Evolutionary conservation across 257 asterid genomes (phyloP).

Genomic region (Haberlea rhodopensis): DNA sequence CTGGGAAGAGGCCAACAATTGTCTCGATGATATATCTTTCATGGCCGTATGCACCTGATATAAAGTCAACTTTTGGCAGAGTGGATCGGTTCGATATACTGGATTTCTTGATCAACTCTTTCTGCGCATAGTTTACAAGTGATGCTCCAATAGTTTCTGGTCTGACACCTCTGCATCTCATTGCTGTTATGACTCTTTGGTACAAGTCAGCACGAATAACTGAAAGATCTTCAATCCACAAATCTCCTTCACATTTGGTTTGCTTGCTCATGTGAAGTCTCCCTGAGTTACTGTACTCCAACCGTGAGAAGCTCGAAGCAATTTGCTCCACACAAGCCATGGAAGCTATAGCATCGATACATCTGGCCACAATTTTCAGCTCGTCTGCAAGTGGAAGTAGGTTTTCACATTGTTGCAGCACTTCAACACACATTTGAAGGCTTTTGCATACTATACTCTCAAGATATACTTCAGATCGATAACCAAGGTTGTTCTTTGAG

Average conservation of each 20-base stretch:
- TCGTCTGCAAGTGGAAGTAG: constrained; percentile 95
- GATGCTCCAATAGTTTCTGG: constrained; percentile 93
- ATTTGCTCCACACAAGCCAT: constrained; percentile 95
- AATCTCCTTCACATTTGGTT: constrained; percentile 61
- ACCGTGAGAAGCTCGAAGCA: constrained; percentile 86
- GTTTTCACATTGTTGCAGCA: constrained; percentile 70
- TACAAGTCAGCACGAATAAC: constrained; percentile 69
- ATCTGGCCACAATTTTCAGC: constrained; percentile 53
- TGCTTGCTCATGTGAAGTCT: constrained; percentile 89
- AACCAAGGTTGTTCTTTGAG: constrained; percentile 68
- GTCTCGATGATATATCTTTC: constrained; percentile 77
- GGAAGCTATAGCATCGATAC: constrained; percentile 86
- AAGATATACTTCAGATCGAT: constrained; percentile 80
- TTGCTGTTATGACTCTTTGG: constrained; percentile 70
- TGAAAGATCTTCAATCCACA: constrained; percentile 97
- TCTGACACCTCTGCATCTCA: constrained; percentile 87
- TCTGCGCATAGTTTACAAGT: constrained; percentile 78
- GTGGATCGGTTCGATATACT: constrained; percentile 57
- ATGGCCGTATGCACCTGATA: constrained; percentile 38
- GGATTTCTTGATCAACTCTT: constrained; percentile 69
- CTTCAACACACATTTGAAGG: constrained; percentile 83
- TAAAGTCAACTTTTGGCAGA: constrained; percentile 39
- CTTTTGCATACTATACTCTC: constrained; percentile 62
- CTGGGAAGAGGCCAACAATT: constrained; percentile 75
- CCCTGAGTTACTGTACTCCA: constrained; percentile 91